Evolutionary conservation across 2,329 filamentous ascomycete genomes (phyloP), one percentile per base, ranked within the genome.

Genomic region (Pyrenophora tritici-repentis): DNA sequence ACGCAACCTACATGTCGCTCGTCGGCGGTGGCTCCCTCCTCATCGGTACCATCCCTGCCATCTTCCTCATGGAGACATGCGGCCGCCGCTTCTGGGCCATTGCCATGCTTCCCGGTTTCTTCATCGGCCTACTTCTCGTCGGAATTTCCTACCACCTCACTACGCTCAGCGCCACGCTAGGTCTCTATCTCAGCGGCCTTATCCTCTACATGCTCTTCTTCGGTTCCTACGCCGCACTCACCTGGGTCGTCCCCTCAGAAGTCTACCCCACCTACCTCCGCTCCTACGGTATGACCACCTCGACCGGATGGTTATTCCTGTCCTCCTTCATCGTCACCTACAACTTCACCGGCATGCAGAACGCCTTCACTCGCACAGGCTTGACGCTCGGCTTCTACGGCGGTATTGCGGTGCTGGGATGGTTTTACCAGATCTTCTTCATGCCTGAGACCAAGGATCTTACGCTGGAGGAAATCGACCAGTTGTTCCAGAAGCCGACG

Each of bases 81-180:
- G 87, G 87, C 10, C 84, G 87, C 17, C 84, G 87, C 3, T 89
- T 89, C 79, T 90, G 87, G 87, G 87, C 86, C 26, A 87, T 86
- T 55, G 79, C 79, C 4, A 90, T 88, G 83, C 75, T 90, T 34
- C 86, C 86, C 0, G 85, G 86, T 0, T 90, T 89, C 78, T 87
- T 90, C 62, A 67, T 89, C 37, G 87, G 87, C 13, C 77, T 90
- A 0, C 72, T 89, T 8, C 76, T 90, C 18, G 85, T 90, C 53
- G 87, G 86, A 4, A 73, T 79, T 14, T 83, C 81, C 37, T 88
- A 89, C 73, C 80, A 83, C 8, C 79, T 88, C 34, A 67, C 78
- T 6, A 61, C 79, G 4, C 53, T 71, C 0, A 77, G 73, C 0
- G 76, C 83, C 44, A 76, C 78, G 0, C 63, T 70, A 1, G 87